Evolutionary conservation across 2,329 filamentous ascomycete genomes (phyloP).

Genomic region (Epichloe baconii): DNA sequence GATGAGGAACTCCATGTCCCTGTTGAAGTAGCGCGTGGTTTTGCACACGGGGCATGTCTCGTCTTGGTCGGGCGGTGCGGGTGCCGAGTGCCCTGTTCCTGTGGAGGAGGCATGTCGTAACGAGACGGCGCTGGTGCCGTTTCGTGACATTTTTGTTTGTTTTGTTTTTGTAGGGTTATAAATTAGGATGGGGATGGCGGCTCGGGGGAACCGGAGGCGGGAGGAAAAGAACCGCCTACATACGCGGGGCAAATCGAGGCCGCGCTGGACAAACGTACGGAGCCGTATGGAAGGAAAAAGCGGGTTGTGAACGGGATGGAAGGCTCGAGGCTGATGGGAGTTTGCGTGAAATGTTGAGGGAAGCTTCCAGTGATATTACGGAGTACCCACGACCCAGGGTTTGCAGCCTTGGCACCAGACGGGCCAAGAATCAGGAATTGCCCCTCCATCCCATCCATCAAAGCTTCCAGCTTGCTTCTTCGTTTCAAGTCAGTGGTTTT

Average conservation of each 20-base stretch:
- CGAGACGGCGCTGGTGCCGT: conserved; percentile 14
- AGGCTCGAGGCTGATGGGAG: background rate
- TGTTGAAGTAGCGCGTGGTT: conserved; percentile 88
- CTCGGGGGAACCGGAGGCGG: background rate
- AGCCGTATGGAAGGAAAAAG: too few species aligned
- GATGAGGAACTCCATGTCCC: conserved; percentile 86
- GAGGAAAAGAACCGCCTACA: background rate
- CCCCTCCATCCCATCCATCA: background rate
- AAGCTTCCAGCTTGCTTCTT: background rate
- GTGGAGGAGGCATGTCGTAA: conserved; percentile 14
- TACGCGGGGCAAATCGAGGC: background rate
- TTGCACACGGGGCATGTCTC: conserved; percentile 97
- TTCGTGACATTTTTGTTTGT: conserved; percentile 17
- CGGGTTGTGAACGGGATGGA: too few species aligned
- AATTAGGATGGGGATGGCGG: background rate
- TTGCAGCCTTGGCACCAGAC: too few species aligned
- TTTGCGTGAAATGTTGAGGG: background rate
- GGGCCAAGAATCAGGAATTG: too few species aligned
- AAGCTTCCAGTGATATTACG: background rate
- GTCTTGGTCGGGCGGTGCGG: conserved; percentile 19
- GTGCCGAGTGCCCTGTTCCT: conserved; percentile 6
- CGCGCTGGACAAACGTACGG: background rate
- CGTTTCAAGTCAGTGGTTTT: background rate
- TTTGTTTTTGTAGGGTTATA: background rate
- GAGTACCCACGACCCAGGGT: too few species aligned